Conservation (phyloP, 345 rosid species). For the Cochlearia excelsa region DNA sequence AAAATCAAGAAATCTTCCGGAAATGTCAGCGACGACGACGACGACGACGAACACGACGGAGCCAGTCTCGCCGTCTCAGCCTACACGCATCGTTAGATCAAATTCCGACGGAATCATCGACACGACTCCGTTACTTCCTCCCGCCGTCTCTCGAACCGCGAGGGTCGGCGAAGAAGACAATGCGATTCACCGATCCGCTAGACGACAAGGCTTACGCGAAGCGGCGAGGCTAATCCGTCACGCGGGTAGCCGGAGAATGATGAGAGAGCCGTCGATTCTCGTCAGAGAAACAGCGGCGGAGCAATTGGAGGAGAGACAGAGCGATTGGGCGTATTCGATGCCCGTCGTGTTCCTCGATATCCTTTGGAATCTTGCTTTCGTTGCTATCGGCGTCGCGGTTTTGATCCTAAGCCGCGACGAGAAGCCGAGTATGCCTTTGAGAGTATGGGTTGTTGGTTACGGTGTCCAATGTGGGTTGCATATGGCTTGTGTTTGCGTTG, state of each 20-base stretch:
- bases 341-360: constrained; percentile 85
- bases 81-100: constrained; percentile 32
- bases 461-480: constrained; percentile 72
- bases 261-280: constrained; percentile 43
- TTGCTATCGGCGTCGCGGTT: constrained; percentile 62
- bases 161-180: constrained; percentile 17
- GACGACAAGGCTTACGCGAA: constrained; percentile 64
- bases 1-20: neutral
- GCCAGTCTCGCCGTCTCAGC: constrained; percentile 17
- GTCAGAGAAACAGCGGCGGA: constrained; percentile 36
- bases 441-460: constrained; percentile 79
- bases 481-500: constrained; percentile 67
- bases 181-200: constrained; percentile 41
- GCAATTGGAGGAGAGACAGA: constrained; percentile 38
- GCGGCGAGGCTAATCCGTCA: constrained; percentile 82
- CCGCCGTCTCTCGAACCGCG: constrained; percentile 23
- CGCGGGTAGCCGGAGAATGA: constrained; percentile 89
- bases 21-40: constrained; percentile 25
- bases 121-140: constrained; percentile 55
- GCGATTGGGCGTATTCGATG: constrained; percentile 94
- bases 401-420: constrained; percentile 61
- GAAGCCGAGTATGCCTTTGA: constrained; percentile 60
- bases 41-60: constrained; percentile 15
- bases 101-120: constrained; percentile 67
- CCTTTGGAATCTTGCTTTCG: constrained; percentile 80